phyloP scores from a whole-genome alignment of 495 filamentous ascomycete genomes.

The Sordaria brevicollis region DNA sequence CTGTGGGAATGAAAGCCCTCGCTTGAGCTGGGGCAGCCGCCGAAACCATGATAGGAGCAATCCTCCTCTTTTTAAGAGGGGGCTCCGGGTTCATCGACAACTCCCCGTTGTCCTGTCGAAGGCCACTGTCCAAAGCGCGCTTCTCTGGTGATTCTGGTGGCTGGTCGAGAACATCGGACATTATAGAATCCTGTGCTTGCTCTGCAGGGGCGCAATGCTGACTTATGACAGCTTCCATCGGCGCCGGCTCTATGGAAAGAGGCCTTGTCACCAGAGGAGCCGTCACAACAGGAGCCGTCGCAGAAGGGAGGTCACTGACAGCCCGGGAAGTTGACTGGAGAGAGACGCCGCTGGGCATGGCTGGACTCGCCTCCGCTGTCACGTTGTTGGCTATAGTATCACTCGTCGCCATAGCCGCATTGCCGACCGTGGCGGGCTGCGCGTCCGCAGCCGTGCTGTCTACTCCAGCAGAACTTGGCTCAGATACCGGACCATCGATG shows the following conservation, averaged over 20 bases:
- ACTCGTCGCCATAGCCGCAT: too few species aligned
- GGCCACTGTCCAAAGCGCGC: not conserved
- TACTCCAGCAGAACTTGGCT: not conserved
- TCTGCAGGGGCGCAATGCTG: not conserved
- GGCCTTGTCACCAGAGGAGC: not conserved
- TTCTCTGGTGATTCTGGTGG: not conserved
- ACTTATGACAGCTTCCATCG: not conserved
- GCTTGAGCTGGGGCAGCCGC: slow-evolving; percentile 18
- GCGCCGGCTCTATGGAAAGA: not conserved
- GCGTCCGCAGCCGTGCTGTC: not conserved
- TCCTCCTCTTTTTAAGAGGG: slow-evolving; percentile 28
- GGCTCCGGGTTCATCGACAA: not conserved
- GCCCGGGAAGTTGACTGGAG: not conserved
- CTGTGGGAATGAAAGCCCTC: slow-evolving; percentile 23
- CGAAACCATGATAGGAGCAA: slow-evolving; percentile 29
- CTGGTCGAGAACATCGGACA: not conserved
- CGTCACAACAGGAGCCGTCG: not conserved
- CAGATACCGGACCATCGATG: not conserved
- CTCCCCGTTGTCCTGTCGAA: not conserved
- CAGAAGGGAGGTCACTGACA: not conserved
- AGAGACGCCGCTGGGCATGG: not conserved
- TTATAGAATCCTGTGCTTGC: not conserved
- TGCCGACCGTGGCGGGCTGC: not conserved
- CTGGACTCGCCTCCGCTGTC: not conserved
- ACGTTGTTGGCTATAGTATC: too few species aligned